phyloP scores from a whole-genome alignment of 73 alveolate genomes.

The Tetrahymena malaccensis region DNA sequence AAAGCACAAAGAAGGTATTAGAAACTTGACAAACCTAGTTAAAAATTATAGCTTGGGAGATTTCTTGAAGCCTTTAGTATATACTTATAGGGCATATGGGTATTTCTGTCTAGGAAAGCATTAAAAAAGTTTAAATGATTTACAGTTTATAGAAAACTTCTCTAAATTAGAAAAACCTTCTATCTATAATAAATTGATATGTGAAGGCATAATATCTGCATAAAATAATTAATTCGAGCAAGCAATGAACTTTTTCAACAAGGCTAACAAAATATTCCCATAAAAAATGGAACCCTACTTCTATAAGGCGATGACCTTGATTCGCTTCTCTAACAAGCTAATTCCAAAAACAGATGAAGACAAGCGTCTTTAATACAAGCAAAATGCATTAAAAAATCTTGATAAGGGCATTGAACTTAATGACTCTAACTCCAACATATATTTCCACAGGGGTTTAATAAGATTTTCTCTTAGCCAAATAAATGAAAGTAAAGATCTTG shows the following conservation, averaged over 20 bases:
- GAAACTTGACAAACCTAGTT: constrained; percentile 41
- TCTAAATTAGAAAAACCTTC: constrained; percentile 48
- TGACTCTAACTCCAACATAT: constrained; percentile 22
- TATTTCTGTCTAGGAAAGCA: constrained; percentile 51
- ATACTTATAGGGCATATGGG: constrained; percentile 77
- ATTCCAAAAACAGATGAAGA: constrained; percentile 30
- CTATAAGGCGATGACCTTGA: constrained; percentile 32
- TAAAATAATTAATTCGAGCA: constrained; percentile 2
- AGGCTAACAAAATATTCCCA: constrained; percentile 39
- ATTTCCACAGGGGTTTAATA: constrained; percentile 27
- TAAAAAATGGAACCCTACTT: constrained; percentile 40
- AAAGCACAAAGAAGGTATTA: constrained; percentile 68
- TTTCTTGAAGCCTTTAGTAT: constrained; percentile 51
- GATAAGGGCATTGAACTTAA: constrained; percentile 30
- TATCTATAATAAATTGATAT: constrained; percentile 47
- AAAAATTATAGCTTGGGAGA: constrained; percentile 22
- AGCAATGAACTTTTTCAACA: constrained; percentile 15
- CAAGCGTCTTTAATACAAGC: constrained; percentile 8
- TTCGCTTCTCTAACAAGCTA: constrained; percentile 18
- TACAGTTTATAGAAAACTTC: constrained; percentile 29
- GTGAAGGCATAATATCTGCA: constrained; percentile 47
- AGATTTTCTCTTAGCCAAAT: constrained; percentile 23
- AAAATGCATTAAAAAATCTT: constrained; percentile 31
- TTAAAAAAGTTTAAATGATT: constrained; percentile 58
- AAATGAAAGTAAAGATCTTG: constrained; percentile 13